These are phyloP conservation scores for Pecoramyces ruminantium DNA, from an alignment of 192 early-diverging fungal genomes.

Conservation along the genomic window DNA sequence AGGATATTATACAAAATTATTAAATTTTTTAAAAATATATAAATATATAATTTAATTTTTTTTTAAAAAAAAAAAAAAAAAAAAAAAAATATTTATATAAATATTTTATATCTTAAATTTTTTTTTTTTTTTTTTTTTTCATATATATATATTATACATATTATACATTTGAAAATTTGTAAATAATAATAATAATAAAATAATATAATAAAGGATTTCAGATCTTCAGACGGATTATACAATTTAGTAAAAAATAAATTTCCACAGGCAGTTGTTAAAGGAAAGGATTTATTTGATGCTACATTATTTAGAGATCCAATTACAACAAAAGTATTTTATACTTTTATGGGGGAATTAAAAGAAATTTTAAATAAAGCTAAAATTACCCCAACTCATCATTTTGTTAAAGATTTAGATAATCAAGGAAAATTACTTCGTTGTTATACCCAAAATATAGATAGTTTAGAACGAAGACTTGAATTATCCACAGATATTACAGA, in stretches of 20 bases:
- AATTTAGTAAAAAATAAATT: conserved; percentile 60
- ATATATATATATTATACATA: not conserved
- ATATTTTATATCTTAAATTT: conserved; percentile 2
- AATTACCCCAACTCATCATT: conserved; percentile 69
- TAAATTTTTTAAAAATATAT: too few species aligned
- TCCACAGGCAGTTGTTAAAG: conserved; percentile 48
- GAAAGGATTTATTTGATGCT: conserved; percentile 76
- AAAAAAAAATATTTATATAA: conserved; percentile 2
- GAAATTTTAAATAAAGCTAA: conserved; percentile 47
- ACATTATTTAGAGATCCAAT: conserved; percentile 49
- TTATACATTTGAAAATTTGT: too few species aligned
- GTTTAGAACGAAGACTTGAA: conserved; percentile 61
- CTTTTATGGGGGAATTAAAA: conserved; percentile 78
- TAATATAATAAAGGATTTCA: conserved; percentile 50
- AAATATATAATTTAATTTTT: too few species aligned
- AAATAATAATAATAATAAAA: not conserved
- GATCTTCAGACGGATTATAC: conserved; percentile 70
- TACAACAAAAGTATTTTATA: conserved; percentile 48
- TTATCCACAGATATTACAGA: conserved; percentile 7
- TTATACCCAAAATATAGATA: conserved; percentile 97
- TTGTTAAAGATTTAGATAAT: conserved; percentile 60
- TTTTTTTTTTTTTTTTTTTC: not conserved
- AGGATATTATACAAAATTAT: too few species aligned
- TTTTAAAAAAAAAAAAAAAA: too few species aligned
- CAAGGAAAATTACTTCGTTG: conserved; percentile 64